phyloP scores from a whole-genome alignment of 164 flowering plant genomes.

The Aristolochia contorta region DNA sequence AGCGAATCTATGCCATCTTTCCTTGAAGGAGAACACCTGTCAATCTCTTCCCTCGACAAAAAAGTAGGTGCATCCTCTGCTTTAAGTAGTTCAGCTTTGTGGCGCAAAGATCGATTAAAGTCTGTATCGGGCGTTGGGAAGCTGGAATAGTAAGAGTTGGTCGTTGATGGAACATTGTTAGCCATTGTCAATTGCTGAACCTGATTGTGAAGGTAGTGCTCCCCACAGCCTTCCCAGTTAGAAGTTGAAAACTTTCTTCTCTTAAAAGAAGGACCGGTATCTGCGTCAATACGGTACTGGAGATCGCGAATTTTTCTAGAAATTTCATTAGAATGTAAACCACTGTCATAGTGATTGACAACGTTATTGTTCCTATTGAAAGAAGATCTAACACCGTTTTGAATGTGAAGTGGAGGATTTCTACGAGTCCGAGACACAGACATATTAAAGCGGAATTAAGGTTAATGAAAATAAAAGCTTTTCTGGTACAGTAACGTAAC shows the following conservation, averaged over 20 bases:
- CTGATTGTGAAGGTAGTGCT: conserved; percentile 12
- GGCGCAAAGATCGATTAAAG: conserved; percentile 17
- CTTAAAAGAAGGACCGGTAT: conserved; percentile 34
- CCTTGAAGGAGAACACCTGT: conserved; percentile 81
- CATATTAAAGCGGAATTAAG: neutral
- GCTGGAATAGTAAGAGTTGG: conserved; percentile 12
- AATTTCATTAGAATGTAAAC: conserved; percentile 6
- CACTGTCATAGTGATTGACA: neutral
- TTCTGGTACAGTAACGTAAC: neutral
- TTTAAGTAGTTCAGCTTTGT: conserved; percentile 44
- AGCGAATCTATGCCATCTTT: conserved; percentile 88
- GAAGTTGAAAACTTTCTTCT: conserved; percentile 47
- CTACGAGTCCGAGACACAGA: neutral
- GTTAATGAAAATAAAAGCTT: too few species aligned
- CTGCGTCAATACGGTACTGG: conserved; percentile 16
- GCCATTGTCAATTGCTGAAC: conserved; percentile 13
- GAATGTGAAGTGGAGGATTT: neutral
- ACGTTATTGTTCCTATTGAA: neutral
- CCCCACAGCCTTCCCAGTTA: conserved; percentile 32
- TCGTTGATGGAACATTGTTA: conserved; percentile 24
- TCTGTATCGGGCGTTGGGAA: conserved; percentile 25
- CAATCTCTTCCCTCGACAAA: conserved; percentile 83
- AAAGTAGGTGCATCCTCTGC: conserved; percentile 59
- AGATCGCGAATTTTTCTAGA: conserved; percentile 20
- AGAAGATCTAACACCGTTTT: neutral